Evolutionary conservation across 768 basidiomycete species (phyloP).

Genomic region (Clathrus columnatus): DNA sequence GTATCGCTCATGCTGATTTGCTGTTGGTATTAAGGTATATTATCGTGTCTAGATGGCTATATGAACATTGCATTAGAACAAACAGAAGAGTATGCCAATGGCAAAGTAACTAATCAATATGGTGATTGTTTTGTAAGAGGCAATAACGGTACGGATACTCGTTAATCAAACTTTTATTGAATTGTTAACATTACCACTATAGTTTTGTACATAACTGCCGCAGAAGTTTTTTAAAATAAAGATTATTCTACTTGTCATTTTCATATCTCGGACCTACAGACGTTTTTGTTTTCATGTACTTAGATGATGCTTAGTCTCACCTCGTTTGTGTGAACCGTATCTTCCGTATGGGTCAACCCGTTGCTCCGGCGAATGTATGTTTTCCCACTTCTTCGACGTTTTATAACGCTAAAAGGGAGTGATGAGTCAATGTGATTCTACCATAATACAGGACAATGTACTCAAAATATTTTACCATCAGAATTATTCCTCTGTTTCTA

Average conservation of each 20-base stretch:
- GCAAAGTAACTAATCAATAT: conserved; percentile 77
- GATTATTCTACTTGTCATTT: background rate
- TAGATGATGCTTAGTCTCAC: too few species aligned
- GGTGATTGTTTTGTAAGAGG: conserved; percentile 95
- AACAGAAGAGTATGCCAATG: conserved; percentile 92
- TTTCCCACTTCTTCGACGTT: too few species aligned
- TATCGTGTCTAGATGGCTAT: conserved; percentile 95
- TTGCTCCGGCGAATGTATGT: too few species aligned
- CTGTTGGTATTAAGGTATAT: conserved; percentile 48
- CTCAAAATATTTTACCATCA: too few species aligned
- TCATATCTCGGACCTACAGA: background rate
- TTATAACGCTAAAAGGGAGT: too few species aligned
- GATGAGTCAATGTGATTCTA: too few species aligned
- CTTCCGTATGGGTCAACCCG: too few species aligned
- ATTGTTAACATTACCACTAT: conserved; percentile 1
- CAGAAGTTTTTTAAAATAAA: conserved; percentile 45
- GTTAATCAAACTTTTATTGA: background rate
- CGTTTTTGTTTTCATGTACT: background rate
- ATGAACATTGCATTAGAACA: conserved; percentile 99
- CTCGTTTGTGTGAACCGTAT: too few species aligned
- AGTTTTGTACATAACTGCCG: conserved; percentile 78
- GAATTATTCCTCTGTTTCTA: too few species aligned
- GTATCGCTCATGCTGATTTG: background rate
- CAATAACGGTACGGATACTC: conserved; percentile 62
- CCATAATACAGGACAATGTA: too few species aligned